Conservation (phyloP, 495 filamentous ascomycete genomes). For the Lentithecium fluviatile region DNA sequence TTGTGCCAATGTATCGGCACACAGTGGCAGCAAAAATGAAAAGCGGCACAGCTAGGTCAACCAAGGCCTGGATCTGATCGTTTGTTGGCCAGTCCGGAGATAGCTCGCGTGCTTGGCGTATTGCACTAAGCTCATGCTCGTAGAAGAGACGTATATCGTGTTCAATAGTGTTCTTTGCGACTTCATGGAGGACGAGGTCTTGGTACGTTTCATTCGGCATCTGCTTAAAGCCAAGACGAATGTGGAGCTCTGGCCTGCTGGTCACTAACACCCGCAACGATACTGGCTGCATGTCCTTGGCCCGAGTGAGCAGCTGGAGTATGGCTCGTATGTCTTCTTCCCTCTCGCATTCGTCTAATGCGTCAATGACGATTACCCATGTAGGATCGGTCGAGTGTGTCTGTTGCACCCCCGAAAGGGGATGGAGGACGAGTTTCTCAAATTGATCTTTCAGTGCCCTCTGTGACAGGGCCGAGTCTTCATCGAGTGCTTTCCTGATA, state of each 20-base stretch:
- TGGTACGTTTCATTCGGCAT: slow-evolving; percentile 22
- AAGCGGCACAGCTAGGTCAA: slow-evolving; percentile 43
- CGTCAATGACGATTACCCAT: slow-evolving; percentile 40
- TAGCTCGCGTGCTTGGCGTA: slow-evolving; percentile 2
- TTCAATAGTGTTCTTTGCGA: slow-evolving; percentile 36
- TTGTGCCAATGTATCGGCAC: slow-evolving; percentile 24
- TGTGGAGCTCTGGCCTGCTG: slow-evolving; percentile 43
- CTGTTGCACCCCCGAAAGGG: slow-evolving; percentile 10
- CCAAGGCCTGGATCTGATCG: slow-evolving; percentile 37
- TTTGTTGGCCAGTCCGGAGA: slow-evolving; percentile 46
- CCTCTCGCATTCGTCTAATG: slow-evolving; percentile 41
- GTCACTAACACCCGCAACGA: slow-evolving; percentile 40
- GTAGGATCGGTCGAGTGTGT: neutral
- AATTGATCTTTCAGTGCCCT: slow-evolving; percentile 20
- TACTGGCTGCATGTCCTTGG: slow-evolving; percentile 24
- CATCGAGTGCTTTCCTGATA: slow-evolving; percentile 19
- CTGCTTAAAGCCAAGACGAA: slow-evolving; percentile 32
- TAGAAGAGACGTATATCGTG: slow-evolving; percentile 44
- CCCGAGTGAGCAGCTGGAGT: slow-evolving; percentile 34
- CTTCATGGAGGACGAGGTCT: slow-evolving; percentile 39
- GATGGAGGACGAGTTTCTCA: slow-evolving; percentile 20
- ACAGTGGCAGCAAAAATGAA: slow-evolving; percentile 28
- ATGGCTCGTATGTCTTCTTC: slow-evolving; percentile 34
- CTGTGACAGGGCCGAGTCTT: slow-evolving; percentile 15
- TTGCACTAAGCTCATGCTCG: slow-evolving; percentile 9